phyloP scores from a whole-genome alignment of 805 yeast genomes.

The Sugiyamaella qingdaonensis region DNA sequence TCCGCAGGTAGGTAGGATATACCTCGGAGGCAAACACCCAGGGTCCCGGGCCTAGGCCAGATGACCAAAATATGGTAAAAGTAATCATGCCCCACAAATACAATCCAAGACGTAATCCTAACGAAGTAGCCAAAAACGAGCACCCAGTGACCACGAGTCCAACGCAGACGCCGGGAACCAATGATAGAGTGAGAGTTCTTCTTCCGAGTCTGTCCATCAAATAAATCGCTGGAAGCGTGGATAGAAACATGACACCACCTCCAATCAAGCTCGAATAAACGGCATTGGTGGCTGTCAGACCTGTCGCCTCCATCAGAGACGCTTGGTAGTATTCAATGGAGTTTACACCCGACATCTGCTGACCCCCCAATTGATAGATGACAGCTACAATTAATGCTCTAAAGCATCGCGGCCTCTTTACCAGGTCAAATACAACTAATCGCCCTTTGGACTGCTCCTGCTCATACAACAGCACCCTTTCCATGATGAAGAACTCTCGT shows the following conservation, averaged over 20 bases:
- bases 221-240: conserved; percentile 10
- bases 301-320: conserved; percentile 5
- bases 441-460: conserved; percentile 7
- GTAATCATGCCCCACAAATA: conserved; percentile 11
- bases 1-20: conserved; percentile 11
- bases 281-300: conserved; percentile 6
- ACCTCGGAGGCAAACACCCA: conserved; percentile 13
- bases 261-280: conserved; percentile 13
- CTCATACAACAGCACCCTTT: conserved; percentile 7
- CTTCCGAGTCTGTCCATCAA: conserved; percentile 11
- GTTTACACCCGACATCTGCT: conserved; percentile 14
- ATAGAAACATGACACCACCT: conserved; percentile 11
- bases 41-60: conserved; percentile 13
- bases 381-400: conserved; percentile 14
- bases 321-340: conserved; percentile 13
- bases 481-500: conserved; percentile 13
- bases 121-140: conserved; percentile 3
- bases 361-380: conserved; percentile 10
- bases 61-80: conserved; percentile 10
- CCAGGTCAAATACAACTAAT: conserved; percentile 8
- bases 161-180: conserved; percentile 9
- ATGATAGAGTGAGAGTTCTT: conserved; percentile 7
- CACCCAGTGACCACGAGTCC: conserved; percentile 11
- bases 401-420: conserved; percentile 11
- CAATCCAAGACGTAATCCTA: conserved; percentile 7